These are phyloP conservation scores for Aethionema arabicum DNA, from an alignment of 345 rosid genomes.

Conservation along the genomic window DNA sequence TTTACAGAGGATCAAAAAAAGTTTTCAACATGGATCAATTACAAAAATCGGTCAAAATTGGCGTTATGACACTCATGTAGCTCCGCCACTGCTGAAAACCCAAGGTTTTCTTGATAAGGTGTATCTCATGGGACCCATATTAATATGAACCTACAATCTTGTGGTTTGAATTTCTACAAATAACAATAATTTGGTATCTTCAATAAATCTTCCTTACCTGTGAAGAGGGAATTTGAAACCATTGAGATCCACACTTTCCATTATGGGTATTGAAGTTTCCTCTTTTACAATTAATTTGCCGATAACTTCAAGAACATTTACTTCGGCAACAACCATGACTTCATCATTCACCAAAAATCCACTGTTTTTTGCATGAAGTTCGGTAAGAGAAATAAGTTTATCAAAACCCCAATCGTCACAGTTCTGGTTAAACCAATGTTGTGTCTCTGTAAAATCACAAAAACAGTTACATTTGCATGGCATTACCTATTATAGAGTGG, in stretches of 20 bases:
- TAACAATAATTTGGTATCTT: too few relatives aligned
- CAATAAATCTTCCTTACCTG: neutral
- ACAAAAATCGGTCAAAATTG: too few relatives aligned
- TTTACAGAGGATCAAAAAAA: too few relatives aligned
- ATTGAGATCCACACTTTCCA: neutral
- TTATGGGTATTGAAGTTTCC: neutral
- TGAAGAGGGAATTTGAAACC: constrained; percentile 7
- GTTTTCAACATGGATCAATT: too few relatives aligned
- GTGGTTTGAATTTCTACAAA: too few relatives aligned
- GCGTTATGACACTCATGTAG: too few relatives aligned
- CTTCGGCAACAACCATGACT: constrained; percentile 64
- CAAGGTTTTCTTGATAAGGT: too few relatives aligned
- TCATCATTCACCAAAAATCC: constrained; percentile 61
- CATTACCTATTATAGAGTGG: too few relatives aligned
- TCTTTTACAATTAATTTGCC: neutral
- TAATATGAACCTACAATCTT: too few relatives aligned
- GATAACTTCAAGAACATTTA: constrained; percentile 12
- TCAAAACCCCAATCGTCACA: constrained; percentile 83
- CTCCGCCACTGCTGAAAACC: too few relatives aligned
- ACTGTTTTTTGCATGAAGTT: constrained; percentile 32
- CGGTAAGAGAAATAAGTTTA: constrained; percentile 66
- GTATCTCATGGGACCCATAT: too few relatives aligned
- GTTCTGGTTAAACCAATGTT: constrained; percentile 64
- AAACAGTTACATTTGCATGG: too few relatives aligned
- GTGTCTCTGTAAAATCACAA: constrained; percentile 21